Percentiles rank a stretch among this genome's conserved stretches.
phyloP scores from a whole-genome alignment of 2,329 filamentous ascomycete species.

The Cytospora piceae region DNA sequence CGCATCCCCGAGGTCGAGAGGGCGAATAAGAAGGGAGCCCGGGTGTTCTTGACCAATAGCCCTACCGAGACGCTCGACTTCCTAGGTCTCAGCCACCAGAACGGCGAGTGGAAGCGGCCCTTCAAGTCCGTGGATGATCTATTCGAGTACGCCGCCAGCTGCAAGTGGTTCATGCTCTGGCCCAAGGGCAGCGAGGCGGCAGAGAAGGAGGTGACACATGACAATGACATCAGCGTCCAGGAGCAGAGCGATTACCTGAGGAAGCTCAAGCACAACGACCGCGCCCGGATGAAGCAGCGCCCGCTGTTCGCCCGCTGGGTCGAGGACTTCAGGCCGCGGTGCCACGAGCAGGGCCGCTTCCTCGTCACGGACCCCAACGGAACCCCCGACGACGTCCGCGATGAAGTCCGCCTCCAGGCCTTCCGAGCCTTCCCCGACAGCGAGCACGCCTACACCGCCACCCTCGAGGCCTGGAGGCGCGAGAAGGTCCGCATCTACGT shows the following conservation, averaged over 20 bases:
- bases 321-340: constrained; percentile 63
- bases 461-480: constrained; percentile 46
- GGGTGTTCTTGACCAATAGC: constrained; percentile 63
- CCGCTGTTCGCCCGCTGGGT: constrained; percentile 64
- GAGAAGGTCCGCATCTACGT: constrained; percentile 40
- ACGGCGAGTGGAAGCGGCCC: constrained; percentile 52
- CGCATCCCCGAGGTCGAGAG: constrained; percentile 70
- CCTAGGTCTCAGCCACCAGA: constrained; percentile 58
- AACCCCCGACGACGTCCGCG: constrained; percentile 40
- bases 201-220: neutral
- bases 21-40: constrained; percentile 57
- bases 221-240: constrained; percentile 37
- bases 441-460: constrained; percentile 47
- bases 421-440: constrained; percentile 54
- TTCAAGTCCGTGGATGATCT: constrained; percentile 61
- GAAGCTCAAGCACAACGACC: constrained; percentile 57
- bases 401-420: constrained; percentile 55
- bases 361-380: constrained; percentile 15
- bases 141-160: constrained; percentile 63
- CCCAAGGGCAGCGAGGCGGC: constrained; percentile 32
- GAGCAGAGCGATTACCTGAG: constrained; percentile 32
- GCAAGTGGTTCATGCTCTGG: constrained; percentile 60
- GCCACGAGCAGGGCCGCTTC: constrained; percentile 47
- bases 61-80: constrained; percentile 62
- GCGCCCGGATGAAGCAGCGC: constrained; percentile 57